A percentile compares a stretch with the other conserved stretches of the same genome.
Conservation (phyloP, 805 yeast genomes). For the Saturnispora besseyi region DNA sequence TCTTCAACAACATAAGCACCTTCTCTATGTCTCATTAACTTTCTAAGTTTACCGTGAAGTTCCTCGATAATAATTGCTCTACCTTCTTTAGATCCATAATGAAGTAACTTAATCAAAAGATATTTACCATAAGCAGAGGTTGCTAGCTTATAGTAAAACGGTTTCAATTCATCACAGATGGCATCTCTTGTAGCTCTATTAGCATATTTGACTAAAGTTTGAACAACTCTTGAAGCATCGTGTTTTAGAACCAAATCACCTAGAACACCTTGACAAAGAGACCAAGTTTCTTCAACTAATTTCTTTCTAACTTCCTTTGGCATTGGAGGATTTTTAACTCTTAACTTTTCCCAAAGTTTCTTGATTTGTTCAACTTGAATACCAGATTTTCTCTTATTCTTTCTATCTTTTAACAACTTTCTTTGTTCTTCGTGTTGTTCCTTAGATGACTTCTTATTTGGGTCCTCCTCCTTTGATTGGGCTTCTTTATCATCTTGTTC, state of each 20-base stretch:
- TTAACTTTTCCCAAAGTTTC: conserved; percentile 79
- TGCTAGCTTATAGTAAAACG: conserved; percentile 71
- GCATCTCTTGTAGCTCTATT: conserved; percentile 68
- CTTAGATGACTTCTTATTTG: conserved; percentile 40
- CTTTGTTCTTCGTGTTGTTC: conserved; percentile 81
- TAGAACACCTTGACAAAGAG: conserved; percentile 62
- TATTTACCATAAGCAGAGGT: conserved; percentile 93
- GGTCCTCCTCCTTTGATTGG: conserved; percentile 16
- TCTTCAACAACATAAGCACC: conserved; percentile 98
- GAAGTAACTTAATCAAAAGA: conserved; percentile 75
- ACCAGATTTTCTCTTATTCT: conserved; percentile 82
- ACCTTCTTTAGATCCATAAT: conserved; percentile 81
- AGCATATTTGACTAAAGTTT: conserved; percentile 82
- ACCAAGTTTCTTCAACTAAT: conserved; percentile 80
- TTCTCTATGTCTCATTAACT: conserved; percentile 92
- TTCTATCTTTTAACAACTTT: conserved; percentile 69
- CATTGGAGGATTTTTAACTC: conserved; percentile 76
- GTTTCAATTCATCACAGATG: conserved; percentile 61
- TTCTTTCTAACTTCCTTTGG: conserved; percentile 70
- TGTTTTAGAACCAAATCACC: conserved; percentile 87
- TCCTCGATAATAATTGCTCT: conserved; percentile 71
- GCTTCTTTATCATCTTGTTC: conserved; percentile 24
- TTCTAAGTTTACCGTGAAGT: conserved; percentile 83
- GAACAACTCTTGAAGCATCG: conserved; percentile 94
- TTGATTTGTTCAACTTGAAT: conserved; percentile 76